A percentile compares a stretch with the other conserved stretches of the same genome.
Conservation (phyloP, 257 asterid species). For the Solanum tacnaense region DNA sequence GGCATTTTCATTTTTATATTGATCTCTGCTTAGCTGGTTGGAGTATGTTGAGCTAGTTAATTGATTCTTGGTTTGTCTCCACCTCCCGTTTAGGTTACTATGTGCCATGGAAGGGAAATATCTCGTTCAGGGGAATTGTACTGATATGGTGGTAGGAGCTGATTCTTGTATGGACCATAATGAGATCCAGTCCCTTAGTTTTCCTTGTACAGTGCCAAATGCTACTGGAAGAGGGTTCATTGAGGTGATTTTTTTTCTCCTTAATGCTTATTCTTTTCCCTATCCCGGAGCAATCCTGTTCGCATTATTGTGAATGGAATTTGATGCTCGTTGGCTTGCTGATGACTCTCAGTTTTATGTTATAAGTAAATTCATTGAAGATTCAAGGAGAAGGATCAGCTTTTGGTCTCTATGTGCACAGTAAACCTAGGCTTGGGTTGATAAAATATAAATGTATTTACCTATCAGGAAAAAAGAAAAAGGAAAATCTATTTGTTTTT, state of each 20-base stretch:
- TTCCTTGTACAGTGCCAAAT: conserved; percentile 61
- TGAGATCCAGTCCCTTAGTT: conserved; percentile 50
- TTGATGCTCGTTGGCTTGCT: neutral
- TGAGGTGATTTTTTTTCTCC: conserved; percentile 41
- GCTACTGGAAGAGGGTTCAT: conserved; percentile 84
- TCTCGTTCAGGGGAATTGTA: conserved; percentile 51
- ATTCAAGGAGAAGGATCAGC: neutral
- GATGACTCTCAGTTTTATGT: neutral
- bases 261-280: neutral
- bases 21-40: neutral
- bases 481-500: neutral
- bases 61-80: neutral
- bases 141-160: conserved; percentile 23
- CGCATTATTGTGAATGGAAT: neutral
- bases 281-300: neutral
- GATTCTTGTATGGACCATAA: conserved; percentile 32
- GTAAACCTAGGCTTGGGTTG: neutral
- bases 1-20: neutral
- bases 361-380: neutral
- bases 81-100: conserved; percentile 35
- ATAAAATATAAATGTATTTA: neutral
- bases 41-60: neutral
- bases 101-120: conserved; percentile 70
- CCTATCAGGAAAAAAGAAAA: neutral
- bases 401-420: neutral